Evolutionary conservation across 2,329 filamentous ascomycete species (phyloP).

Genomic region (Juglanconis juglandina): DNA sequence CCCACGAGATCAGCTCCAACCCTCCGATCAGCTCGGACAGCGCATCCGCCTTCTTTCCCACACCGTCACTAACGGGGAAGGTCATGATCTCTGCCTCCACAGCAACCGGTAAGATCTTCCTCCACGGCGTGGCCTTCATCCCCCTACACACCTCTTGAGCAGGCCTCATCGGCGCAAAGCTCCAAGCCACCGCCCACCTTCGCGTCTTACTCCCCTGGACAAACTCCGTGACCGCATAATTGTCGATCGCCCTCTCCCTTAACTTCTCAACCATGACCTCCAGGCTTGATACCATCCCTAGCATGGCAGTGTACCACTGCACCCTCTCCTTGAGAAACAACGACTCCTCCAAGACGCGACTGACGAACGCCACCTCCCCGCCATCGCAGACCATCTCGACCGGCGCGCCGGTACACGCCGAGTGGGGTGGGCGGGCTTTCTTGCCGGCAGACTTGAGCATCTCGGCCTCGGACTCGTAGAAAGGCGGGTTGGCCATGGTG

Average conservation of each 20-base stretch:
- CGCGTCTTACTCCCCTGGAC: constrained; percentile 74
- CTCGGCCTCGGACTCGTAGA: constrained; percentile 74
- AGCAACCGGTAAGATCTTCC: constrained; percentile 40
- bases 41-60: constrained; percentile 33
- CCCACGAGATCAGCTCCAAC: constrained; percentile 61
- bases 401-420: constrained; percentile 71
- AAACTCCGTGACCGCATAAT: constrained; percentile 80
- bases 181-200: constrained; percentile 88
- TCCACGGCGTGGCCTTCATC: constrained; percentile 37
- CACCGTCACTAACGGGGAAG: constrained; percentile 41
- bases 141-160: constrained; percentile 43
- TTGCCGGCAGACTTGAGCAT: constrained; percentile 60
- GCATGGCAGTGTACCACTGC: constrained; percentile 88
- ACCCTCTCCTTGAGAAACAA: constrained; percentile 48
- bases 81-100: constrained; percentile 41
- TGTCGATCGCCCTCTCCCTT: constrained; percentile 57
- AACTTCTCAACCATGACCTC: constrained; percentile 59
- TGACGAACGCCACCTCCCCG: constrained; percentile 85
- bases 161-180: constrained; percentile 67
- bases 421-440: constrained; percentile 67
- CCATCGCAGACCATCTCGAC: constrained; percentile 80
- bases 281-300: constrained; percentile 74
- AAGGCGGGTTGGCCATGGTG: constrained; percentile 91
- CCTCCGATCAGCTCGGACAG: constrained; percentile 46
- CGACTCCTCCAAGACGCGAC: constrained; percentile 54